Evolutionary conservation across 2,329 filamentous ascomycete genomes (phyloP).

Genomic region (Trichoderma oligosporum): DNA sequence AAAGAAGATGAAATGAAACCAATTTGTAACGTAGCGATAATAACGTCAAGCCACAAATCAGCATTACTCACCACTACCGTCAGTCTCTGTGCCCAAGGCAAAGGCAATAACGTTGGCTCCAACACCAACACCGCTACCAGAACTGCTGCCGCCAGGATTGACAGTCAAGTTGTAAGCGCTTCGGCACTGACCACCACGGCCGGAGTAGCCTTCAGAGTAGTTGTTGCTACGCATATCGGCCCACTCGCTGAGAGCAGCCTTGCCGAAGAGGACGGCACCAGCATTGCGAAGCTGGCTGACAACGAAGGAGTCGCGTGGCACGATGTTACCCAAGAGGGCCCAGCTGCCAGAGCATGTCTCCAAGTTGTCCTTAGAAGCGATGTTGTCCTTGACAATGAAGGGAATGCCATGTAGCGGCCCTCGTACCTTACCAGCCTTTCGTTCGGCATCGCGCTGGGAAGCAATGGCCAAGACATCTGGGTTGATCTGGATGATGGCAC

Average conservation of each 20-base stretch:
- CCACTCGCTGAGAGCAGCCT: conserved; percentile 70
- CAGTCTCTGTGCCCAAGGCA: conserved; percentile 69
- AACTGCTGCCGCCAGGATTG: conserved; percentile 66
- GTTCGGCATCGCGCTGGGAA: conserved; percentile 55
- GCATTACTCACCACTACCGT: conserved; percentile 52
- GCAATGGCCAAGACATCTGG: conserved; percentile 64
- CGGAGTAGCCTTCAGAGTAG: conserved; percentile 66
- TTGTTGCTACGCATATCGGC: conserved; percentile 65
- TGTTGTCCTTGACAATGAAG: conserved; percentile 71
- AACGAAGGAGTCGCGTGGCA: conserved; percentile 65
- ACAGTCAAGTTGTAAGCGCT: conserved; percentile 66
- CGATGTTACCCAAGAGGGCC: conserved; percentile 61
- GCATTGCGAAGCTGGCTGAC: conserved; percentile 58
- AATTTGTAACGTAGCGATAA: background rate
- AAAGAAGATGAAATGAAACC: background rate
- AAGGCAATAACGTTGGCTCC: conserved; percentile 60
- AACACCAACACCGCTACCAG: conserved; percentile 63
- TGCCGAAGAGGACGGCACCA: conserved; percentile 67
- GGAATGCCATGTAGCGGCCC: conserved; percentile 72
- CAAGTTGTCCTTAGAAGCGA: conserved; percentile 64
- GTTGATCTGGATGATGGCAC: conserved; percentile 62
- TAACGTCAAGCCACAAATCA: background rate
- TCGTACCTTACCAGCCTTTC: conserved; percentile 52
- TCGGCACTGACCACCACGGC: conserved; percentile 59
- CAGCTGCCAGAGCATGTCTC: conserved; percentile 70